Evolutionary conservation across 345 rosid genomes (phyloP).

Genomic region (Pistacia vera): DNA sequence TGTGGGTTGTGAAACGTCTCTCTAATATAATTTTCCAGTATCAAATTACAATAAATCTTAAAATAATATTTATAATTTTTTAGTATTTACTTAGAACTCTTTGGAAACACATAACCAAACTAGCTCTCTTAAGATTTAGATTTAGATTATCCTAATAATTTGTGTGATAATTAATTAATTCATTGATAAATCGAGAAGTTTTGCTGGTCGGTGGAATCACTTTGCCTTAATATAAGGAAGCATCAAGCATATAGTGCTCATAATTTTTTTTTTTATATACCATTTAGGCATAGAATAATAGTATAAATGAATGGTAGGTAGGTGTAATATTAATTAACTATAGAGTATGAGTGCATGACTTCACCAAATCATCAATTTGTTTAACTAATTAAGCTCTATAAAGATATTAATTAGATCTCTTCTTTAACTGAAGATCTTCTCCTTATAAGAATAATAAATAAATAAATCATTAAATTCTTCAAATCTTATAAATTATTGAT

Average conservation of each 20-base stretch:
- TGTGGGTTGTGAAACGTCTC: too few species aligned
- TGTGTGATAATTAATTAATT: not conserved
- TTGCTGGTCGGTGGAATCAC: not conserved
- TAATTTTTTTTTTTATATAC: not conserved
- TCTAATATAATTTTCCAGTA: too few species aligned
- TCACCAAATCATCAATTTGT: not conserved
- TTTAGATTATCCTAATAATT: not conserved
- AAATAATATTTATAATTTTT: too few species aligned
- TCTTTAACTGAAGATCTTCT: slow-evolving; percentile 8
- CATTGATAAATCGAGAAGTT: not conserved
- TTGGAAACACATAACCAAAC: not conserved
- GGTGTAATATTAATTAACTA: not conserved
- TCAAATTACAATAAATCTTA: not conserved
- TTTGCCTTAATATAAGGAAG: not conserved
- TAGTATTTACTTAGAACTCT: not conserved
- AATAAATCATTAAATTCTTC: not conserved
- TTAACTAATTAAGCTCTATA: not conserved
- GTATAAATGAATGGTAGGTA: not conserved
- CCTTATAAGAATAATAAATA: not conserved
- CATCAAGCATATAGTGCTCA: not conserved
- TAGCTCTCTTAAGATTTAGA: not conserved
- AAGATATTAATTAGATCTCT: not conserved
- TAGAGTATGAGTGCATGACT: not conserved
- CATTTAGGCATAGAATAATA: slow-evolving; percentile 7
- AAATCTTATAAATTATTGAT: not conserved